Base-by-base conservation (phyloP, 805 yeast genomes). In the Ogataea nonfermentans region DNA sequence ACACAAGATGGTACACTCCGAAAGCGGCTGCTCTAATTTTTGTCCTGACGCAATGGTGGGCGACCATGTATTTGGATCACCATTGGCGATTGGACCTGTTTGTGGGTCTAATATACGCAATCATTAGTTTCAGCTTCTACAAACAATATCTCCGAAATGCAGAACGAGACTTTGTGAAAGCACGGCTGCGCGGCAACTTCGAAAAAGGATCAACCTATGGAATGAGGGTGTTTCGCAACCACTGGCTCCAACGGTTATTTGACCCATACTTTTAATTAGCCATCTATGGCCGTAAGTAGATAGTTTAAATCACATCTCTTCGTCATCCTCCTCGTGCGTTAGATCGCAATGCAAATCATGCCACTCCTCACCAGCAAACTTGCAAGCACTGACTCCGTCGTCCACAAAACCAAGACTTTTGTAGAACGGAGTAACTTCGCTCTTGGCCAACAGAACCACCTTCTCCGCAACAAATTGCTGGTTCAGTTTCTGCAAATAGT, bases 401-500 rank as follows among this genome's bases (percentile, higher is more conserved):
- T 81, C 79, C 44, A 70, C 66, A 63, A 91, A 93, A 0, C 96
- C 97, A 26, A 88, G 72, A 51, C 82, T 77, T 53, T 79, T 81
- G 66, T 91, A 91, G 62, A 90, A 90, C 14, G 84, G 81, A 13
- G 81, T 65, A 54, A 88, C 70, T 16, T 72, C 67, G 33, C 78
- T 74, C 55, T 85, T 88, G 22, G 89, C 85, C 44, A 91, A 73
- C 23, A 91, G 69, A 6, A 80, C 76, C 35, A 91, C 79, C 53
- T 78, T 74, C 52, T 80, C 85, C 32, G 93, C 96, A 46, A 88
- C 80, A 51, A 81, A 87, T 59, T 89, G 95, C 59, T 88, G 88
- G 34, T 87, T 78, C 62, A 91, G 68, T 57, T 91, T 86, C 62
- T 93, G 97, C 46, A 90, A 75, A 65, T 86, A 93, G 64, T 91